These are phyloP conservation scores for Nicotiana benthamiana DNA, from an alignment of 257 asterid species.

Conservation along the genomic window DNA sequence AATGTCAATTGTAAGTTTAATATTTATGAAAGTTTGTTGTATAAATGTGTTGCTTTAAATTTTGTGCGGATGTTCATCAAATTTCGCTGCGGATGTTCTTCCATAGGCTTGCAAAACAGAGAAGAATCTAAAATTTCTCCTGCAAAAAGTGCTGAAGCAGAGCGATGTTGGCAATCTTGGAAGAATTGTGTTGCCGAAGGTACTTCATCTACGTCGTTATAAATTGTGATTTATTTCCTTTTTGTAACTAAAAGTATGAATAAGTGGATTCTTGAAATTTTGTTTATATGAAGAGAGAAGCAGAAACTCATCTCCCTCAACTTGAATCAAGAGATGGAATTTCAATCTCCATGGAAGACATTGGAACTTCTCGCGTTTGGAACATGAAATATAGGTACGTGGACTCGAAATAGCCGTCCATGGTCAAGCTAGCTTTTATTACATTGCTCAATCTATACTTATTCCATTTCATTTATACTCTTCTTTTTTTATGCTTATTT, in stretches of 20 bases:
- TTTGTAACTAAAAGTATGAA: background rate
- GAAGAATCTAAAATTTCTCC: conserved; percentile 72
- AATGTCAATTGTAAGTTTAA: no score
- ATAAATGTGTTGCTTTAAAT: background rate
- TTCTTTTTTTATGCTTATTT: background rate
- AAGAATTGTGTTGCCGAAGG: conserved; percentile 93
- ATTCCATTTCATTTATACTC: no score
- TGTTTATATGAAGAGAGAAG: conserved; percentile 53
- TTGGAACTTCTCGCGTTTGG: conserved; percentile 79
- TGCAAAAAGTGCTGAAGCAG: conserved; percentile 97
- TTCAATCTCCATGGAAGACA: conserved; percentile 83
- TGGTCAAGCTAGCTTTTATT: background rate
- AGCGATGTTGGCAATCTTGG: conserved; percentile 96
- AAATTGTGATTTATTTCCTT: background rate
- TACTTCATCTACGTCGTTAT: conserved; percentile 8
- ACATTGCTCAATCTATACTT: background rate
- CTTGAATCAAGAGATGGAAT: conserved; percentile 86
- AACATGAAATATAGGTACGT: conserved; percentile 77
- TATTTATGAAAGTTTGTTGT: no score
- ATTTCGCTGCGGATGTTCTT: background rate
- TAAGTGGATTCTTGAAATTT: no score
- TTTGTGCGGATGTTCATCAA: background rate
- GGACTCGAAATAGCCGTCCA: background rate
- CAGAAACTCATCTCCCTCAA: conserved; percentile 86
- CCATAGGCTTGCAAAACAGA: conserved; percentile 44